Percentiles rank a stretch among this genome's conserved stretches.
Evolutionary conservation across 2,329 filamentous ascomycete genomes (phyloP).

Genomic region (Eutypa lata): DNA sequence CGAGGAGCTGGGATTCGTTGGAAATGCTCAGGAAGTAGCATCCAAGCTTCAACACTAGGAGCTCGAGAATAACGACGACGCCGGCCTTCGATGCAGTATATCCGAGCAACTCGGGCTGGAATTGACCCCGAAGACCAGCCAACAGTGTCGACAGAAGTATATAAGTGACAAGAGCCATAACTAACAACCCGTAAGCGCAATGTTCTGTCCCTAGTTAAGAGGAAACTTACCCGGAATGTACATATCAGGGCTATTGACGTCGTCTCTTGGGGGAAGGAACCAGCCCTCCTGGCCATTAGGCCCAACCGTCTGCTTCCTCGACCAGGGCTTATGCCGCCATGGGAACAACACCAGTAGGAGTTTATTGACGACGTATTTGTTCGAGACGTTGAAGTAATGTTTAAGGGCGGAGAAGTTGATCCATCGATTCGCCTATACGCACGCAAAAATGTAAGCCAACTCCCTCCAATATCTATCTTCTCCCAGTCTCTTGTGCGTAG

Average conservation of each 20-base stretch:
- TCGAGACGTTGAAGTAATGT: constrained; percentile 99
- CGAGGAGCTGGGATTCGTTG: constrained; percentile 88
- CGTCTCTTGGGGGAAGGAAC: constrained; percentile 90
- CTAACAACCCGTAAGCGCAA: constrained; percentile 29
- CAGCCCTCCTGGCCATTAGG: constrained; percentile 68
- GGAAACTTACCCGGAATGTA: constrained; percentile 70
- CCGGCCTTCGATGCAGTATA: constrained; percentile 83
- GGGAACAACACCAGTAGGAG: constrained; percentile 91
- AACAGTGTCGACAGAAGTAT: constrained; percentile 90
- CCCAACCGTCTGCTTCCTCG: constrained; percentile 76
- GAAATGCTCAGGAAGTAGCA: constrained; percentile 93
- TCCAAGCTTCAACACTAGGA: constrained; percentile 84
- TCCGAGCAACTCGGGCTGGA: constrained; percentile 90
- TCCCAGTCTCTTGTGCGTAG: not conserved
- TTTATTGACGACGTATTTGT: constrained; percentile 93
- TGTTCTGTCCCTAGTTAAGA: constrained; percentile 16
- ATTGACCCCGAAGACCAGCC: constrained; percentile 83
- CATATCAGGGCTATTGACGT: constrained; percentile 98
- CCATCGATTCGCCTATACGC: constrained; percentile 59
- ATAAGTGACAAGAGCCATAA: constrained; percentile 97
- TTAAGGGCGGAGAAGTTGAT: constrained; percentile 91
- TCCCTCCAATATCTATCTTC: not conserved
- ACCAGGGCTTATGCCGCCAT: constrained; percentile 97
- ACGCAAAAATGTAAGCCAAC: constrained; percentile 4
- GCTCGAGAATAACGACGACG: constrained; percentile 80